These are phyloP conservation scores for Nitzschia sp. DNA, from an alignment of 108 stramenopile genomes.

Conservation along the genomic window DNA sequence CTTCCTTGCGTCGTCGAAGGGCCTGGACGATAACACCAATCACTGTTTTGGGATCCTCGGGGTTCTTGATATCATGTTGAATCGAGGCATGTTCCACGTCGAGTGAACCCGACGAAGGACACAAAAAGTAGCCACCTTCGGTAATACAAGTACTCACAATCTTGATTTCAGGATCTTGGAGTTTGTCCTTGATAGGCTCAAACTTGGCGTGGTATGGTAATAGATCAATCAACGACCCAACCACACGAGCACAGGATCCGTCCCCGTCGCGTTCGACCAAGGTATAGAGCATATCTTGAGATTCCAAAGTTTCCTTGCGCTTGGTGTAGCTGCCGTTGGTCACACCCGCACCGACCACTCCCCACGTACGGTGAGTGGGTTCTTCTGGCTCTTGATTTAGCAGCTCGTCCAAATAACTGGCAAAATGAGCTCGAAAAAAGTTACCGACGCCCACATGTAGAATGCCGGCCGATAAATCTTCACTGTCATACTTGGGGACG, in stretches of 20 bases:
- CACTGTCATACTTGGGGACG: neutral
- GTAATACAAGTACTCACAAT: conserved; percentile 57
- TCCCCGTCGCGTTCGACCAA: conserved; percentile 36
- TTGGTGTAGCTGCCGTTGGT: conserved; percentile 39
- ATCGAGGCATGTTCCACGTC: conserved; percentile 39
- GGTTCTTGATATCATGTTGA: conserved; percentile 31
- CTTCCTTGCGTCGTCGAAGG: conserved; percentile 13
- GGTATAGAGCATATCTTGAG: conserved; percentile 54
- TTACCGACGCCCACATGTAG: conserved; percentile 62
- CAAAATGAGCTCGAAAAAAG: conserved; percentile 59
- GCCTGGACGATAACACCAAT: conserved; percentile 25
- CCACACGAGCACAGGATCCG: conserved; percentile 9
- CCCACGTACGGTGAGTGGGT: conserved; percentile 40
- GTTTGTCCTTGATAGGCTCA: neutral
- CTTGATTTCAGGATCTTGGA: conserved; percentile 30
- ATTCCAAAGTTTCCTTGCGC: conserved; percentile 40
- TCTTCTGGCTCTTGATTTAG: conserved; percentile 3
- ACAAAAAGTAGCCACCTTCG: conserved; percentile 58
- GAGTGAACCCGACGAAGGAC: conserved; percentile 15
- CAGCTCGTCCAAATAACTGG: conserved; percentile 47
- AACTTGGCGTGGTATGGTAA: conserved; percentile 5
- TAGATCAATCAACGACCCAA: conserved; percentile 23
- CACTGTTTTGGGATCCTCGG: conserved; percentile 16
- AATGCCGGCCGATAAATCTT: conserved; percentile 8
- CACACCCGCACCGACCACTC: conserved; percentile 50